Evolutionary conservation across 2,329 filamentous ascomycete species (phyloP), one percentile per base, ranked within the genome.

Genomic region (Microdochium nivale): DNA sequence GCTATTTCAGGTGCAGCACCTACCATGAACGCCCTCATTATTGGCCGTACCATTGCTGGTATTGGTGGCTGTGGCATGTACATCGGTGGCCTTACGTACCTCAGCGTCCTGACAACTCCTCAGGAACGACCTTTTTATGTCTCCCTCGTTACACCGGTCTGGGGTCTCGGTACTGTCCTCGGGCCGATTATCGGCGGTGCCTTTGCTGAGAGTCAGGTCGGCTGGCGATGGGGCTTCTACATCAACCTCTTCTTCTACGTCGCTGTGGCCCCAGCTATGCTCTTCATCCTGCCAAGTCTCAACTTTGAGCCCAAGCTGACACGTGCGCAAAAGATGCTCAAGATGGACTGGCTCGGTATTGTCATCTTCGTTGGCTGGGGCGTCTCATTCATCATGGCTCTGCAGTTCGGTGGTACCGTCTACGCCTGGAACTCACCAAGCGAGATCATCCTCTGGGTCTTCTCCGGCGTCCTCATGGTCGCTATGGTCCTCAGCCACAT

Each of bases 191-290:
- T 77, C 13, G 74, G 74, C 16, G 74, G 75, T 19, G 71, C 68
- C 0, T 76, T 78, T 43, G 64, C 64, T 5, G 68, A 70, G 24
- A 67, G 61, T 7, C 53, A 63, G 0, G 73, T 67, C 1, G 70
- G 66, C 0, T 78, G 75, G 75, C 55, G 75, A 44, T 76, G 70
- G 69, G 65, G 65, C 0, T 77, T 77, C 52, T 84, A 84, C 57
- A 75, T 83, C 65, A 83, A 83, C 56, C 66, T 83, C 1, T 63
- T 76, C 47, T 69, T 76, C 1, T 78, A 65, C 8, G 72, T 57
- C 25, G 60, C 69, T 37, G 57, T 57, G 8, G 52, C 54, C 0
- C 64, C 64, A 0, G 55, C 60, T 2, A 67, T 58, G 48, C 21
- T 69, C 11, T 61, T 68, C 32, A 37, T 59, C 14, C 51, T 71